Conservation (phyloP, 1,139 yeast genomes). For the Yamadazyma triangularis region DNA sequence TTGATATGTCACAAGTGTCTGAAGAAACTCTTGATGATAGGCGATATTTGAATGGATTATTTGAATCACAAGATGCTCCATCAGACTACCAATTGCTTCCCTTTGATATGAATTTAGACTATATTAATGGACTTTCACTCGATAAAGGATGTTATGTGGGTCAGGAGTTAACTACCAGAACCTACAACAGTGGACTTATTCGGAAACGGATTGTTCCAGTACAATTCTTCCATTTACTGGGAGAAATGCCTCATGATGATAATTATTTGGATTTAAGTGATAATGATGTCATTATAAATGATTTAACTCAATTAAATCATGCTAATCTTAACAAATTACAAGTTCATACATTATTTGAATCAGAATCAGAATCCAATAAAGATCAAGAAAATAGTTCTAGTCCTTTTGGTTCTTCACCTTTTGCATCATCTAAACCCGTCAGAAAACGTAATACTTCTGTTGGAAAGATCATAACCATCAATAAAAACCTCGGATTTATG, state of each 20-base stretch:
- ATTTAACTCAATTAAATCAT: constrained; percentile 14
- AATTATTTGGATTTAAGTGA: constrained; percentile 9
- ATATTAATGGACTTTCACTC: constrained; percentile 74
- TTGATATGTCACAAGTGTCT: constrained; percentile 13
- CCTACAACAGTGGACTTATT: constrained; percentile 77
- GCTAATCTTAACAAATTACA: constrained; percentile 21
- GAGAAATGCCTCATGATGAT: constrained; percentile 9
- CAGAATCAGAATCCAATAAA: constrained; percentile 5
- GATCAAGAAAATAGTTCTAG: constrained; percentile 1
- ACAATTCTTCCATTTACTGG: constrained; percentile 34
- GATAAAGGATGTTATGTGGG: constrained; percentile 97
- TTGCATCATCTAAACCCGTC: constrained; percentile 25
- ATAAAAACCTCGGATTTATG: constrained; percentile 66
- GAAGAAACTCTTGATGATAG: constrained; percentile 38
- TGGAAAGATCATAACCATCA: constrained; percentile 56
- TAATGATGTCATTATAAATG: constrained; percentile 15
- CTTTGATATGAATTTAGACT: constrained; percentile 79
- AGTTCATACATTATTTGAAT: constrained; percentile 18
- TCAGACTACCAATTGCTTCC: constrained; percentile 56
- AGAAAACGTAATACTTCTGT: constrained; percentile 39
- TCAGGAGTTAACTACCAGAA: constrained; percentile 88
- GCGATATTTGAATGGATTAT: constrained; percentile 58
- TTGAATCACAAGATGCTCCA: constrained; percentile 54
- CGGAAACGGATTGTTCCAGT: constrained; percentile 81
- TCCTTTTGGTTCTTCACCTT: constrained; percentile 20